These are phyloP conservation scores for Rutidosis leptorrhynchoides DNA, from an alignment of 129 eudicot species.

Conservation along the genomic window DNA sequence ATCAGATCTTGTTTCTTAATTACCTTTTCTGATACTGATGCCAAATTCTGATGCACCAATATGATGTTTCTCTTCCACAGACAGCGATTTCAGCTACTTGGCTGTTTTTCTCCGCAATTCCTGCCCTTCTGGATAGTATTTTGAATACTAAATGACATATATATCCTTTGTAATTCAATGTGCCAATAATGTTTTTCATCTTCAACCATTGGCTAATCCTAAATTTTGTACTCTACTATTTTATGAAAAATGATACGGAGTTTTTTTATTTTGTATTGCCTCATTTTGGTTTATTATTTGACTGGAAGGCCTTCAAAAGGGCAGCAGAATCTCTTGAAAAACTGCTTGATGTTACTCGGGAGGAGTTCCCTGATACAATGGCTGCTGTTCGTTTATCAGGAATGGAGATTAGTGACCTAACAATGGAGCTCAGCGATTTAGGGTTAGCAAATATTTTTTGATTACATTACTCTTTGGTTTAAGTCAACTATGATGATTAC, in stretches of 20 bases:
- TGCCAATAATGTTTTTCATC: neutral
- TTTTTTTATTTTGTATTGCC: neutral
- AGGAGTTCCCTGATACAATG: conserved; percentile 95
- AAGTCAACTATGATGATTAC: neutral
- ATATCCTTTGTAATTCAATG: neutral
- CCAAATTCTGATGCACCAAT: conserved; percentile 8
- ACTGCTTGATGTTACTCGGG: conserved; percentile 81
- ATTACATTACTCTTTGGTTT: neutral
- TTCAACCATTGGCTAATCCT: neutral
- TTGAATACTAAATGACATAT: conserved; percentile 6
- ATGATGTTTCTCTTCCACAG: conserved; percentile 35
- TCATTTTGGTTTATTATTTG: conserved; percentile 10
- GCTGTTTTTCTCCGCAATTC: conserved; percentile 80
- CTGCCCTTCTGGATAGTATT: conserved; percentile 73
- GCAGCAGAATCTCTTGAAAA: conserved; percentile 93
- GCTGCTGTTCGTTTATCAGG: conserved; percentile 94
- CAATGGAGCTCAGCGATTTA: conserved; percentile 98
- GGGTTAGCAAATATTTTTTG: conserved; percentile 52
- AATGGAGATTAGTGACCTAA: conserved; percentile 96
- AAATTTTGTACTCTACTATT: neutral
- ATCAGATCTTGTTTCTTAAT: neutral
- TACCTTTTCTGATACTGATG: neutral
- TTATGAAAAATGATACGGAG: too few species aligned
- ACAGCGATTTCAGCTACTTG: conserved; percentile 73
- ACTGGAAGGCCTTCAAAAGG: conserved; percentile 75